Base-by-base conservation (phyloP, 345 rosid genomes). In the Clarkia xantiana region DNA sequence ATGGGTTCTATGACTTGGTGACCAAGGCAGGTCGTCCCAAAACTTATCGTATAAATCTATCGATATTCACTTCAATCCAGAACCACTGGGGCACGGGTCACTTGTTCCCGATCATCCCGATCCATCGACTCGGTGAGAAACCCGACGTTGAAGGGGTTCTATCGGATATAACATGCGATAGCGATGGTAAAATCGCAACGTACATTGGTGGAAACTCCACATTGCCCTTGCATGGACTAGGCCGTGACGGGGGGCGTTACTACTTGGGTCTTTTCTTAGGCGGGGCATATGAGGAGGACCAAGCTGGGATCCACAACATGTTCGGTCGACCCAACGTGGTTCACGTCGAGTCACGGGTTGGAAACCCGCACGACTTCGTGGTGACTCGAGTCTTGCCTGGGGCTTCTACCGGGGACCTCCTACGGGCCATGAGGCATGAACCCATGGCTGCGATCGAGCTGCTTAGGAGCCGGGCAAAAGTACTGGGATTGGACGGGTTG, bases 71-170 rank as follows among this genome's bases (percentile, higher is more conserved):
- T 42, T 91, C 98, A 1, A 86, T 91, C 62, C 96, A 94, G 15
- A 95, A 91, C 71, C 77, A 76, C 55, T 91, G 98, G 98, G 89
- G 87, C 11, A 91, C 84, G 47, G 89, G 76, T 11, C 98, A 86
- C 71, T 44, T 81, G 56, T 91, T 91, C 53, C 98, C 98, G 12
- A 79, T 91, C 3, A 74, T 86, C 48, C 98, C 96, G 0, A 91
- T 86, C 44, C 96, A 91, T 58, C 64, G 75, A 20, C 75, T 86
- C 9, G 96, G 78, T 14, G 72, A 84, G 57, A 75, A 74, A 76
- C 96, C 96, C 0, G 68, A 57, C 4, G 71, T 74, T 56, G 78
- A 70, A 54, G 98, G 89, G 38, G 16, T 81, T 57, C 66, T 91
- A 19, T 86, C 94, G 0, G 98, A 91, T 57, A 69, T 91, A 41